Percentiles rank a stretch among this genome's conserved stretches.
phyloP scores from a whole-genome alignment of 2,329 filamentous ascomycete species.

The Coniochaeta ligniaria region DNA sequence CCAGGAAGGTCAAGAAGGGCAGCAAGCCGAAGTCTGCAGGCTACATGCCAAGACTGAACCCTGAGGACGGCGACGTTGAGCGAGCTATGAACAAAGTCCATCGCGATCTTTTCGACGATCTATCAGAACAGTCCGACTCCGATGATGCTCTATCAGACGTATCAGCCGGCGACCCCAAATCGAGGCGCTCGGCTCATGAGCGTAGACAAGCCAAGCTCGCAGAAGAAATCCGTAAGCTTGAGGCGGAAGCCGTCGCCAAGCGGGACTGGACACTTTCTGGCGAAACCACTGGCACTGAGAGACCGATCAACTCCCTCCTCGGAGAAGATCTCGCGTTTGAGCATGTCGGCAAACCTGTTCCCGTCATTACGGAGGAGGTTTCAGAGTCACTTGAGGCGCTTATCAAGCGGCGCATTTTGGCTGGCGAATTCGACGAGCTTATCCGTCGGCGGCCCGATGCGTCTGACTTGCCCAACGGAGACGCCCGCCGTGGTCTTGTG shows the following conservation, averaged over 20 bases:
- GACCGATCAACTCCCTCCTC: slow-evolving; percentile 84
- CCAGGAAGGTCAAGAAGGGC: slow-evolving; percentile 58
- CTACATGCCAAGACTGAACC: slow-evolving; percentile 28
- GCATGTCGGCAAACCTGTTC: slow-evolving; percentile 86
- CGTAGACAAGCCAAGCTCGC: slow-evolving; percentile 76
- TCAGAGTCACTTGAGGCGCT: slow-evolving; percentile 88
- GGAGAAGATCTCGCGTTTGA: slow-evolving; percentile 96
- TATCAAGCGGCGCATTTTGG: slow-evolving; percentile 87
- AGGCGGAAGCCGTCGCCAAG: slow-evolving; percentile 82
- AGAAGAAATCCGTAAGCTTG: slow-evolving; percentile 85
- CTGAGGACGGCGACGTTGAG: slow-evolving; percentile 62
- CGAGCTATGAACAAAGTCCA: slow-evolving; percentile 81
- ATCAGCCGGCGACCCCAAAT: slow-evolving; percentile 62
- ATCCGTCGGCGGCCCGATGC: slow-evolving; percentile 73
- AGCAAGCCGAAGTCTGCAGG: slow-evolving; percentile 30
- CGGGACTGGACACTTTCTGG: slow-evolving; percentile 86
- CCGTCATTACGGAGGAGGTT: slow-evolving; percentile 85
- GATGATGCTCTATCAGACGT: slow-evolving; percentile 58
- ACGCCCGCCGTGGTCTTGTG: slow-evolving; percentile 62
- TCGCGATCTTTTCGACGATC: slow-evolving; percentile 82
- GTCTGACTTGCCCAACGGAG: slow-evolving; percentile 46
- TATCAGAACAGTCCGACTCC: slow-evolving; percentile 57
- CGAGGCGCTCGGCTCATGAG: slow-evolving; percentile 78
- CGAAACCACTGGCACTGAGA: slow-evolving; percentile 74
- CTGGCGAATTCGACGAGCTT: slow-evolving; percentile 88